Evolutionary conservation across 306 rosid species (phyloP).

Genomic region (Herpetospermum pedunculosum): DNA sequence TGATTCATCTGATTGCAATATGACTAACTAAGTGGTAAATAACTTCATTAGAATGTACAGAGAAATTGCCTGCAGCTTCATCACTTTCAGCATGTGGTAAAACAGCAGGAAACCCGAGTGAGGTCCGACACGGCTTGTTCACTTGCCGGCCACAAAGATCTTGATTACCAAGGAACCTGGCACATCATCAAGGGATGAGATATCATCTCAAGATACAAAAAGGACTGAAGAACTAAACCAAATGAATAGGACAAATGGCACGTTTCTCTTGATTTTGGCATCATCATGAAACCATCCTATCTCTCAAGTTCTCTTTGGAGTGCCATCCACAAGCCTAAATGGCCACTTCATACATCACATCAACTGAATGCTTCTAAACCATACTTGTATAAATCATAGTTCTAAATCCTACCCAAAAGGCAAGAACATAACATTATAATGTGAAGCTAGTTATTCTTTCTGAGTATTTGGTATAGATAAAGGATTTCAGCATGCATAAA

Average conservation of each 20-base stretch:
- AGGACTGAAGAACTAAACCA: not conserved
- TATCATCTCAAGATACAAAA: not conserved
- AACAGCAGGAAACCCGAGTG: slow-evolving; percentile 90
- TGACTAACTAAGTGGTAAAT: not conserved
- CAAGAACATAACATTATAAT: not conserved
- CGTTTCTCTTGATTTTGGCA: not conserved
- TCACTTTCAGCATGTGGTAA: slow-evolving; percentile 84
- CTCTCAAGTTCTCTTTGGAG: not conserved
- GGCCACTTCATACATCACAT: not conserved
- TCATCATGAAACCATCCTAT: not conserved
- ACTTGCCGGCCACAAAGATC: slow-evolving; percentile 95
- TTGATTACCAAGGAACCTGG: slow-evolving; percentile 68
- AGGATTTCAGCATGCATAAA: not conserved
- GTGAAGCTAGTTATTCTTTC: not conserved
- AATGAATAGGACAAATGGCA: not conserved
- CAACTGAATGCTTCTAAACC: not conserved
- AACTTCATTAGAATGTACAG: not conserved
- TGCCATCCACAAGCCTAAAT: not conserved
- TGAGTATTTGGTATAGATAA: not conserved
- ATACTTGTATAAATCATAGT: not conserved
- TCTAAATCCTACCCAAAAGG: not conserved
- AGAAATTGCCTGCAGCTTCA: slow-evolving; percentile 69
- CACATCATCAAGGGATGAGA: not conserved
- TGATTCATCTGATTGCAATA: not conserved
- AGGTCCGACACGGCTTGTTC: slow-evolving; percentile 70